Conservation (phyloP, 345 rosid genomes). For the Murraya koenigii region DNA sequence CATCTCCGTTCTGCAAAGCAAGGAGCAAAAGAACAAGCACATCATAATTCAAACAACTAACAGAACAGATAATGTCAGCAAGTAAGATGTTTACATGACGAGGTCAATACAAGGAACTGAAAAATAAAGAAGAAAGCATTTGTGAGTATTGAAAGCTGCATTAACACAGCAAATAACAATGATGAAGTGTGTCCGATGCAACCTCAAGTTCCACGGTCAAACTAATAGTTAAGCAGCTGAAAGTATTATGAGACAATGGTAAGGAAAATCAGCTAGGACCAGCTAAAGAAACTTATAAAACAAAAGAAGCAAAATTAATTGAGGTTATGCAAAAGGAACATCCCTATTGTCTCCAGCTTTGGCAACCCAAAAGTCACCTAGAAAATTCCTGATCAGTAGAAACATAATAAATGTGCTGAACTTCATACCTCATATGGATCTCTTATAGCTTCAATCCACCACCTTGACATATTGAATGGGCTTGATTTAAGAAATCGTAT, state of each 20-base stretch:
- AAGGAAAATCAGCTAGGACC: not conserved
- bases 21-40: constrained; percentile 9
- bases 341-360: not conserved
- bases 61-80: not conserved
- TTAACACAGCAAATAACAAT: not conserved
- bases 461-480: constrained; percentile 76
- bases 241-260: not conserved
- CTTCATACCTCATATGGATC: constrained; percentile 82
- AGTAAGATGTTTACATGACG: not conserved
- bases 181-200: not conserved
- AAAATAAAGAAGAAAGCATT: not conserved
- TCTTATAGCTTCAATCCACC: constrained; percentile 91
- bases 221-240: not conserved
- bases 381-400: not conserved
- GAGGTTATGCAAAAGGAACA: not conserved
- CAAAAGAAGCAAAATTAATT: not conserved
- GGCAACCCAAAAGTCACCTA: not conserved
- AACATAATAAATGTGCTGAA: not conserved
- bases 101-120: not conserved
- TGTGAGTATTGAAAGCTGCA: not conserved
- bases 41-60: not conserved
- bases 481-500: constrained; percentile 71
- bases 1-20: constrained; percentile 60
- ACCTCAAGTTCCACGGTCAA: not conserved
- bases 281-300: not conserved